These are phyloP conservation scores for Candida argentea DNA, from an alignment of 805 yeast species.

Conservation along the genomic window DNA sequence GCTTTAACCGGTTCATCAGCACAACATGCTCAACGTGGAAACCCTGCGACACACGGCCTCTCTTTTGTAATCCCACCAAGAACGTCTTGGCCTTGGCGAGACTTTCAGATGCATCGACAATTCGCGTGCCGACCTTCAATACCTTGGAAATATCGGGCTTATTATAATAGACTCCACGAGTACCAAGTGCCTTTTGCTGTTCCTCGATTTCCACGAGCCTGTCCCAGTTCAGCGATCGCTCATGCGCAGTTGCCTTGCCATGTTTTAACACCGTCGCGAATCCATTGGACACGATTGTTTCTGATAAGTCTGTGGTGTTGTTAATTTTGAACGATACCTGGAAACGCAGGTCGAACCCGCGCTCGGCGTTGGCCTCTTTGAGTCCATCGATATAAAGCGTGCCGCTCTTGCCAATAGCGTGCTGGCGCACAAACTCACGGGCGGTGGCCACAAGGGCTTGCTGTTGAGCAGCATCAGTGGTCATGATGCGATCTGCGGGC, in stretches of 20 bases:
- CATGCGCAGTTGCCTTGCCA: conserved; percentile 57
- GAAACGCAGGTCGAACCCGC: conserved; percentile 55
- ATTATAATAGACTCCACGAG: conserved; percentile 53
- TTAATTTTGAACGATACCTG: conserved; percentile 47
- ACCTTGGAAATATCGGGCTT: conserved; percentile 30
- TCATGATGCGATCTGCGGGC: conserved; percentile 42
- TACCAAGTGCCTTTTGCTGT: conserved; percentile 39
- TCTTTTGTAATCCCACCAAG: conserved; percentile 57
- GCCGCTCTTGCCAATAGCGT: conserved; percentile 61
- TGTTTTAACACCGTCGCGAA: conserved; percentile 72
- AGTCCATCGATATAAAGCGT: conserved; percentile 50
- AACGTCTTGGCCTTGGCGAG: conserved; percentile 64
- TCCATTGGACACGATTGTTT: conserved; percentile 52
- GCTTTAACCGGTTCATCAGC: conserved; percentile 56
- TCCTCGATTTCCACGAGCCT: conserved; percentile 59
- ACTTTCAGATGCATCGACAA: conserved; percentile 74
- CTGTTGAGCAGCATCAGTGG: conserved; percentile 21
- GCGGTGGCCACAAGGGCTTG: conserved; percentile 54
- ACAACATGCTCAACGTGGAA: conserved; percentile 60
- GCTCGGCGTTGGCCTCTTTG: conserved; percentile 44
- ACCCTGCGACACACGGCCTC: conserved; percentile 49
- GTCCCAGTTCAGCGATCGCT: conserved; percentile 72
- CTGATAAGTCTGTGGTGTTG: conserved; percentile 51
- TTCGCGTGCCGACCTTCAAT: conserved; percentile 46
- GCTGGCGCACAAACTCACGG: conserved; percentile 63